Conservation (phyloP, 2,329 filamentous ascomycete species). For the Microcyclospora pomicola region DNA sequence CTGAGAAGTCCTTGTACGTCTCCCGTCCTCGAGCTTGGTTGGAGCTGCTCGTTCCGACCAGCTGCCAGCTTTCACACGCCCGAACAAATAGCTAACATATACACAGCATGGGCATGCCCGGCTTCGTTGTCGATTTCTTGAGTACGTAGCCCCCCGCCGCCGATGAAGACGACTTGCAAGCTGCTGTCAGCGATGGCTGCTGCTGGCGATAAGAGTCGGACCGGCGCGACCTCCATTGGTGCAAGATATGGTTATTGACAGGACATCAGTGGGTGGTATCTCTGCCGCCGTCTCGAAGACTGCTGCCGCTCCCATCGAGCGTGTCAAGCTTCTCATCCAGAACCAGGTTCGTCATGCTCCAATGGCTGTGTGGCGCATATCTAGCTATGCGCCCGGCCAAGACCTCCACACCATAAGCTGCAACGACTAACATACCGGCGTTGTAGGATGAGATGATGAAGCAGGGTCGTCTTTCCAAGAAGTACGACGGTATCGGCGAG, state of each 20-base stretch:
- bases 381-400: not conserved
- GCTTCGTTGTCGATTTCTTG: constrained; percentile 96
- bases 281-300: constrained; percentile 99
- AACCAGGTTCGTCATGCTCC: constrained; percentile 69
- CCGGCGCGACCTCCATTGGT: constrained; percentile 1
- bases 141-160: constrained; percentile 53
- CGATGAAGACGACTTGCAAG: constrained; percentile 2
- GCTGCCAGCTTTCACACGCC: too few relatives aligned
- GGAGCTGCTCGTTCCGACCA: not conserved
- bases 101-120: constrained; percentile 28
- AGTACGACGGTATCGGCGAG: constrained; percentile 85
- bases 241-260: too few relatives aligned
- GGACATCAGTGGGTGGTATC: constrained; percentile 87
- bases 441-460: constrained; percentile 98
- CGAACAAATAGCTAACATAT: constrained; percentile 3
- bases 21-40: constrained; percentile 2
- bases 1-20: constrained; percentile 1
- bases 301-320: constrained; percentile 98
- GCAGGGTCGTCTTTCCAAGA: constrained; percentile 92
- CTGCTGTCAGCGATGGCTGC: not conserved
- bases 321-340: constrained; percentile 99
- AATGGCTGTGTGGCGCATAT: constrained; percentile 1
- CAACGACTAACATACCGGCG: constrained; percentile 1
- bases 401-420: not conserved
- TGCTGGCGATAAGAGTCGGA: constrained; percentile 19